Conservation (phyloP, 805 yeast genomes). For the Yarrowia phangngaensis region DNA sequence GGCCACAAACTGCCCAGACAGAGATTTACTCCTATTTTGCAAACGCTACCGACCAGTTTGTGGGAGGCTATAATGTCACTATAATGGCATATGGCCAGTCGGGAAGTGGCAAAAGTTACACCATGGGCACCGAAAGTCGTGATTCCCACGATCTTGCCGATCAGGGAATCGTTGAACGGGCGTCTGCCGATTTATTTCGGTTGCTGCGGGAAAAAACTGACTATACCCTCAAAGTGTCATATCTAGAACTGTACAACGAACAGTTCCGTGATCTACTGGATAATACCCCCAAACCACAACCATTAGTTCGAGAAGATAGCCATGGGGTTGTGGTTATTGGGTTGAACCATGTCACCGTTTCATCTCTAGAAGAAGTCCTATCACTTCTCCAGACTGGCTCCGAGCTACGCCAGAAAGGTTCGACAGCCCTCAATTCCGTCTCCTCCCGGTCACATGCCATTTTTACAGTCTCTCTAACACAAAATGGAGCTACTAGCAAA, state of each 20-base stretch:
- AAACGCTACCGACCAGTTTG: slow-evolving; percentile 25
- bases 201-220: slow-evolving; percentile 9
- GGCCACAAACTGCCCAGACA: slow-evolving; percentile 30
- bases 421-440: slow-evolving; percentile 61
- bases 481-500: slow-evolving; percentile 52
- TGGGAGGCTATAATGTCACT: slow-evolving; percentile 34
- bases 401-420: slow-evolving; percentile 53
- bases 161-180: slow-evolving; percentile 60
- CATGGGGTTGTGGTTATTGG: slow-evolving; percentile 58
- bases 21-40: slow-evolving; percentile 29
- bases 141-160: slow-evolving; percentile 12
- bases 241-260: slow-evolving; percentile 66
- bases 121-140: slow-evolving; percentile 42
- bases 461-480: slow-evolving; percentile 53
- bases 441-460: slow-evolving; percentile 77
- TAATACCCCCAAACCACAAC: slow-evolving; percentile 27
- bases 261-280: slow-evolving; percentile 46
- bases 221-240: slow-evolving; percentile 42
- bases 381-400: slow-evolving; percentile 49
- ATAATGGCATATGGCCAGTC: slow-evolving; percentile 39
- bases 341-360: slow-evolving; percentile 47
- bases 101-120: slow-evolving; percentile 41
- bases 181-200: slow-evolving; percentile 28
- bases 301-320: slow-evolving; percentile 53
- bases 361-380: slow-evolving; percentile 45